Evolutionary conservation across 768 basidiomycete species (phyloP).

Genomic region (Russula foetens): DNA sequence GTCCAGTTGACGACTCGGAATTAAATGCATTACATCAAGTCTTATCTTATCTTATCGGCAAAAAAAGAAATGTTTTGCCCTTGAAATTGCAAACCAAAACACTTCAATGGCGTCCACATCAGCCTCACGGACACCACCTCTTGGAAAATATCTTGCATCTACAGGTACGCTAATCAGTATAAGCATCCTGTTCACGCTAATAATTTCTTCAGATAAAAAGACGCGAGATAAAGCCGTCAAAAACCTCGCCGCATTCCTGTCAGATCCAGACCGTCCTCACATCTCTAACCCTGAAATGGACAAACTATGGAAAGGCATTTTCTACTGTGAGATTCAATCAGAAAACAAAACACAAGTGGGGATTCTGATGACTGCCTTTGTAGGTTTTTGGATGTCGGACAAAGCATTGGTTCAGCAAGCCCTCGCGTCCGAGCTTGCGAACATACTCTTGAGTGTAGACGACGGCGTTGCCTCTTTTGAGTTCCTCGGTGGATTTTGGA

Average conservation of each 20-base stretch:
- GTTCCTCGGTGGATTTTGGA: conserved; percentile 90
- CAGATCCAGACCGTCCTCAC: conserved; percentile 46
- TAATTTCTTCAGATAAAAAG: conserved; percentile 61
- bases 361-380: conserved; percentile 4
- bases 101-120: conserved; percentile 29
- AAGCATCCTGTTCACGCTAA: background rate
- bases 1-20: too few species aligned
- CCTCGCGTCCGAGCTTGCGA: conserved; percentile 77
- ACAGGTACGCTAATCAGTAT: conserved; percentile 41
- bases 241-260: conserved; percentile 71
- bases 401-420: conserved; percentile 95
- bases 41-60: conserved; percentile 15
- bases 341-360: background rate
- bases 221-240: conserved; percentile 87
- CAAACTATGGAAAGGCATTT: conserved; percentile 96
- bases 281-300: conserved; percentile 72
- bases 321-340: conserved; percentile 63
- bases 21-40: background rate
- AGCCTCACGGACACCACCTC: conserved; percentile 41
- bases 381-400: conserved; percentile 99
- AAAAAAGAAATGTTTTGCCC: background rate
- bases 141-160: conserved; percentile 89
- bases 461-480: conserved; percentile 49
- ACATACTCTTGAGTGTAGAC: conserved; percentile 65
- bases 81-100: background rate